Conservation (phyloP, 305 asterid species). For the Coffea humblotiana region DNA sequence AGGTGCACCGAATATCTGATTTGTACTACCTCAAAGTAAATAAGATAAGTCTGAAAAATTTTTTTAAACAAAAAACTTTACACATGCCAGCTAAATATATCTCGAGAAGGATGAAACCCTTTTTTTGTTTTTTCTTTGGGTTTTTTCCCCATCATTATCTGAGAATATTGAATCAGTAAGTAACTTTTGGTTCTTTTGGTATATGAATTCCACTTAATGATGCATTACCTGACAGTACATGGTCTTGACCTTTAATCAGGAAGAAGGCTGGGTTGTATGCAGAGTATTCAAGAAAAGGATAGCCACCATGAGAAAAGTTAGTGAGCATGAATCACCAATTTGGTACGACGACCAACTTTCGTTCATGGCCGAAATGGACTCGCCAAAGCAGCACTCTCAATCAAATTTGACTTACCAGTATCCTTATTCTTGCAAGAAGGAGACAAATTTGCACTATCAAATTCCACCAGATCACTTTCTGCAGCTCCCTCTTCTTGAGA, state of each 20-base stretch:
- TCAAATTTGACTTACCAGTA: conserved; percentile 29
- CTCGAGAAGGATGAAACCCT: neutral
- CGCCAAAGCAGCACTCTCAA: conserved; percentile 50
- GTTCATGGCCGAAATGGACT: conserved; percentile 62
- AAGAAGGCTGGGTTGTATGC: conserved; percentile 91
- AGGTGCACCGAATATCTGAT: neutral
- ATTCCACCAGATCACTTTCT: conserved; percentile 41
- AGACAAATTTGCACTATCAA: conserved; percentile 26
- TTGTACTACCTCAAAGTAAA: too few species aligned
- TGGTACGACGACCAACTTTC: conserved; percentile 76
- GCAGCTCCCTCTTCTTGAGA: conserved; percentile 67
- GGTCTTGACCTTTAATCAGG: conserved; percentile 37
- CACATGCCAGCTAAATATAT: neutral
- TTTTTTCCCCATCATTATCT: neutral
- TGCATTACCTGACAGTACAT: neutral
- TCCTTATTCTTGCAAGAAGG: conserved; percentile 56
- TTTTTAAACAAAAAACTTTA: too few species aligned
- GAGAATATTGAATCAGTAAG: neutral
- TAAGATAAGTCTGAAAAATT: too few species aligned
- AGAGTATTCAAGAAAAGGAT: conserved; percentile 71
- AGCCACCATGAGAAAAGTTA: conserved; percentile 40
- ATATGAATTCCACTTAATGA: neutral
- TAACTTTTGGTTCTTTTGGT: neutral
- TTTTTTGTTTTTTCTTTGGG: neutral
- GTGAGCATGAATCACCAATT: conserved; percentile 56